Evolutionary conservation across 2,329 filamentous ascomycete species (phyloP).

Genomic region (Waltergamsia citrina): DNA sequence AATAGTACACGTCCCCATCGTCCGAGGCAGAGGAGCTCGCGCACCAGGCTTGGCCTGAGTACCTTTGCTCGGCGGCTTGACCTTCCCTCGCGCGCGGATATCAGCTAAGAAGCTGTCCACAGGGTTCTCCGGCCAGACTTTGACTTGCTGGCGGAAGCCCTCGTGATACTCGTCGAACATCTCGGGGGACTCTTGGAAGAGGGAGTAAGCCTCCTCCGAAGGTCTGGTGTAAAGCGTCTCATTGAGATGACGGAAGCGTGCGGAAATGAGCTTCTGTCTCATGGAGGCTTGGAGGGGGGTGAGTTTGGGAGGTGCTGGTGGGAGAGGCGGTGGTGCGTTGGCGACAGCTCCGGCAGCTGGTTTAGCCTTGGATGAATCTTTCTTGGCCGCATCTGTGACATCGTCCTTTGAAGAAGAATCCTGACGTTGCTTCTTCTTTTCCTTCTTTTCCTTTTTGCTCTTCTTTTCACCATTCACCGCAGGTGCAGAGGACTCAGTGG

Average conservation of each 20-base stretch:
- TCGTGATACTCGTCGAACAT: conserved; percentile 96
- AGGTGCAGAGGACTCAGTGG: too few relatives aligned
- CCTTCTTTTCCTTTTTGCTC: conserved; percentile 8
- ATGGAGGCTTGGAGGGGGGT: conserved; percentile 91
- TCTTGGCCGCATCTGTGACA: conserved; percentile 8
- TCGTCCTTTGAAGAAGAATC: conserved; percentile 8
- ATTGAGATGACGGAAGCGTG: conserved; percentile 94
- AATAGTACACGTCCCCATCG: conserved; percentile 63
- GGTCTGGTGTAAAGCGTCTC: conserved; percentile 92
- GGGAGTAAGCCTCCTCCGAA: conserved; percentile 69
- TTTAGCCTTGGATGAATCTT: conserved; percentile 9
- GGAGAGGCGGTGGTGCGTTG: conserved; percentile 21
- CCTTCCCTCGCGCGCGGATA: conserved; percentile 57
- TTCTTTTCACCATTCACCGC: conserved; percentile 13
- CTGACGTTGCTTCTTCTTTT: conserved; percentile 23
- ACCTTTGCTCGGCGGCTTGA: conserved; percentile 23
- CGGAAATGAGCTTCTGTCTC: conserved; percentile 88
- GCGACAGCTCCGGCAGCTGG: conserved; percentile 9
- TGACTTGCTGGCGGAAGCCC: conserved; percentile 90
- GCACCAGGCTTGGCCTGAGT: conserved; percentile 2
- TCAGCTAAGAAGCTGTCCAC: conserved; percentile 76
- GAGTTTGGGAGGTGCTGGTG: conserved; percentile 49
- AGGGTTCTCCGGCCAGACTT: conserved; percentile 93
- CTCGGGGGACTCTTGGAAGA: conserved; percentile 79
- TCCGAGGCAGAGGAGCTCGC: conserved; percentile 55